phyloP scores from a whole-genome alignment of 257 asterid species.

The Solanum appendiculatum region DNA sequence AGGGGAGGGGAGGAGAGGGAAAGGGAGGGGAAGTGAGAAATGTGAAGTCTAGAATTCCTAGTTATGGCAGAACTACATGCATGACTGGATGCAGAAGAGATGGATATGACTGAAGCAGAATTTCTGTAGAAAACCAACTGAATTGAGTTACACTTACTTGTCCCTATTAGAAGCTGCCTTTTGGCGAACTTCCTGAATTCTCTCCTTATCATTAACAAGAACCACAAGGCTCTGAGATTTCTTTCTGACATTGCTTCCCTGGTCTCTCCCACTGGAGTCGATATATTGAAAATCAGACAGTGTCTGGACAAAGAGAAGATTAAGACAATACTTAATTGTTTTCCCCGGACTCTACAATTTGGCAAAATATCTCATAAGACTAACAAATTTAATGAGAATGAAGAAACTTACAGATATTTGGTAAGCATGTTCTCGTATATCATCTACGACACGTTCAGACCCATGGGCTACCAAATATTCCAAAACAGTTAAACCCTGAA shows the following conservation, averaged over 20 bases:
- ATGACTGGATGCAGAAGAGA: background rate
- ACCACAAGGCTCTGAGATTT: conserved; percentile 94
- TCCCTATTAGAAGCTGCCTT: conserved; percentile 92
- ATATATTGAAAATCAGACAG: conserved; percentile 93
- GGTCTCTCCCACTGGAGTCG: conserved; percentile 94
- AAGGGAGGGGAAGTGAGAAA: background rate
- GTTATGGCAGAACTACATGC: background rate
- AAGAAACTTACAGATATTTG: conserved; percentile 77
- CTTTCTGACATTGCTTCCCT: conserved; percentile 92
- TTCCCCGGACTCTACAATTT: background rate
- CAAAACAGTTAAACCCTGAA: conserved; percentile 82
- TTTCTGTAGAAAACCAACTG: background rate
- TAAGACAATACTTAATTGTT: background rate
- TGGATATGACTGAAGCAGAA: background rate
- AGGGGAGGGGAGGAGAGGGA: background rate
- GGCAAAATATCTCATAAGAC: background rate
- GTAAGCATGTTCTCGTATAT: conserved; percentile 89
- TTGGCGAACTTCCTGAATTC: conserved; percentile 94
- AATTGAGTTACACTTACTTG: conserved; percentile 46
- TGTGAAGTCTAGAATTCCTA: background rate
- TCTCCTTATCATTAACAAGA: conserved; percentile 92
- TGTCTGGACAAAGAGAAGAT: conserved; percentile 41
- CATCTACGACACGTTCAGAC: conserved; percentile 93
- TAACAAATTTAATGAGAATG: background rate
- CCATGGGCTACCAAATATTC: conserved; percentile 97